Conservation (phyloP, 352 stramenopile genomes). For the Aphanomyces astaci region DNA sequence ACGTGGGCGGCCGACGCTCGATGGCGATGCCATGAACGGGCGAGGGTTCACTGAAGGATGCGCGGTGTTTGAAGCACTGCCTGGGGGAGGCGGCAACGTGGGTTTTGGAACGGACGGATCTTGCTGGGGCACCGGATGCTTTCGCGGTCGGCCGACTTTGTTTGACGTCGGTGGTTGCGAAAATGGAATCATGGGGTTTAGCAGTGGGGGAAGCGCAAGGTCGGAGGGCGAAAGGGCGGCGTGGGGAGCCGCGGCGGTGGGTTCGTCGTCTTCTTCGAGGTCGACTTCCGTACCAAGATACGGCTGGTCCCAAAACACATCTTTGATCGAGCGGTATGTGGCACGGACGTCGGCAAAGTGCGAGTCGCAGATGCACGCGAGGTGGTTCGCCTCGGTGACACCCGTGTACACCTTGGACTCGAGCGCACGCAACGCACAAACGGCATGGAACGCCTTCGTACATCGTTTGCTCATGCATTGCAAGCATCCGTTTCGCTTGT, state of each 20-base stretch:
- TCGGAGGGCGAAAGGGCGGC: background rate
- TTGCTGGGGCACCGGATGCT: background rate
- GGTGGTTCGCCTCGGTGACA: conserved; percentile 66
- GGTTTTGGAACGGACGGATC: background rate
- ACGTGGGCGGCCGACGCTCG: background rate
- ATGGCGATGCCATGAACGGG: background rate
- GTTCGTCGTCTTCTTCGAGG: background rate
- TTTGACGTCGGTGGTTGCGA: conserved; percentile 1
- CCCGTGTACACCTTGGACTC: conserved; percentile 72
- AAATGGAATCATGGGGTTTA: background rate
- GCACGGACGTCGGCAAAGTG: conserved; percentile 53
- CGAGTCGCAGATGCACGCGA: conserved; percentile 77
- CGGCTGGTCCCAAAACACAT: conserved; percentile 4
- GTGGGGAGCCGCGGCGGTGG: background rate
- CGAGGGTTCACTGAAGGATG: background rate
- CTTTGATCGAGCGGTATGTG: conserved; percentile 7
- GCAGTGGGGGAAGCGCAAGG: background rate
- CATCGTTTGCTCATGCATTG: conserved; percentile 82
- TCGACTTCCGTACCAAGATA: conserved; percentile 11
- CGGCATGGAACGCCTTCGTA: conserved; percentile 69
- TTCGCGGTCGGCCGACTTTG: conserved; percentile 7
- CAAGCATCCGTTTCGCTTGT: conserved; percentile 73
- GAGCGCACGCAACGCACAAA: conserved; percentile 66
- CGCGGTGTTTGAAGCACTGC: background rate
- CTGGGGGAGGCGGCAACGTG: background rate